A percentile compares a stretch with the other conserved stretches of the same genome.
phyloP scores from a whole-genome alignment of 2,329 filamentous ascomycete species.

The Fusarium camptoceras region DNA sequence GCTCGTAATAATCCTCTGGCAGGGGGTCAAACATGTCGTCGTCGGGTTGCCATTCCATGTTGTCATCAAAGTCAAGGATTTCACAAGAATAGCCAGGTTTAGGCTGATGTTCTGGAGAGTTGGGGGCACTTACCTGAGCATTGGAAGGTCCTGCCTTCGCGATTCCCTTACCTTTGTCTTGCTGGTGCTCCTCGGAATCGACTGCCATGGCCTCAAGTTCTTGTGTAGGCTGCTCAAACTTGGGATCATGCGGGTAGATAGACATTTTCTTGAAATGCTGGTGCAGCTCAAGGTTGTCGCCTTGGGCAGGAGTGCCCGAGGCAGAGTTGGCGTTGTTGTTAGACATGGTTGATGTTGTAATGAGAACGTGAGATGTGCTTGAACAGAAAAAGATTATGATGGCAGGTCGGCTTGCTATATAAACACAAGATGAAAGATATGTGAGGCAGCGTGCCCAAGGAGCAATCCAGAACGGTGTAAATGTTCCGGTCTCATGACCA shows the following conservation, averaged over 20 bases:
- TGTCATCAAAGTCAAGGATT: not conserved
- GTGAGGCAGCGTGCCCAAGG: too few species aligned
- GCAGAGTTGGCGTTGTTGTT: not conserved
- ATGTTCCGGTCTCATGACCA: not conserved
- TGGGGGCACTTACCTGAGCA: not conserved
- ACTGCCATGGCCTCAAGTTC: fast-evolving
- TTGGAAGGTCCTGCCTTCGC: not conserved
- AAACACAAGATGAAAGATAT: too few species aligned
- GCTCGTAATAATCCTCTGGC: fast-evolving
- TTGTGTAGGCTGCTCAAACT: not conserved
- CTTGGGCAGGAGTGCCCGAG: not conserved
- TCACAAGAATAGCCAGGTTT: not conserved
- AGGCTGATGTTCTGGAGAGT: fast-evolving
- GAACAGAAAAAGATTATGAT: fast-evolving
- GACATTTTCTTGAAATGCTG: not conserved
- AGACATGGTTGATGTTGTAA: not conserved
- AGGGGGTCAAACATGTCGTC: not conserved
- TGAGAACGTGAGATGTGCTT: not conserved
- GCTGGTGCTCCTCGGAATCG: not conserved
- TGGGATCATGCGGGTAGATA: not conserved
- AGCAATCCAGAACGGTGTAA: fast-evolving
- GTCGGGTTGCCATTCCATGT: not conserved
- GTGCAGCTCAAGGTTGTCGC: not conserved
- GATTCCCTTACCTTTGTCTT: not conserved
- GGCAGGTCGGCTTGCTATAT: not conserved